phyloP scores from a whole-genome alignment of 805 yeast species.

The Myxozyma geophila region DNA sequence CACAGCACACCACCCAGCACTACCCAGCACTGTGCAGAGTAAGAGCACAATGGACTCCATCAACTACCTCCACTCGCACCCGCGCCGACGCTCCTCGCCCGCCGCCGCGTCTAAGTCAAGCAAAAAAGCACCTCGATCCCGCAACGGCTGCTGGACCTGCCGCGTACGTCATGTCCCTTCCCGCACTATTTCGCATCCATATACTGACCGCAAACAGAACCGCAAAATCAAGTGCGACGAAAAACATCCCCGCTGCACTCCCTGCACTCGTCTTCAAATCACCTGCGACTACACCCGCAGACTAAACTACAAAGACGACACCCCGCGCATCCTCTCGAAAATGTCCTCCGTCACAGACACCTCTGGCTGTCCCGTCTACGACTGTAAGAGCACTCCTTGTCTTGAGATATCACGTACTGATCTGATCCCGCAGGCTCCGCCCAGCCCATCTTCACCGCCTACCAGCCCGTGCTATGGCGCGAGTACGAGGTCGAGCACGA shows the following conservation, averaged over 20 bases:
- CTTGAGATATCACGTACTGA: background rate
- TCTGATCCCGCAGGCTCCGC: constrained; percentile 10
- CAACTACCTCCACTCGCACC: background rate
- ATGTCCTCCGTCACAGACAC: constrained; percentile 24
- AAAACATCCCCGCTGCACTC: constrained; percentile 28
- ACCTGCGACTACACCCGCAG: constrained; percentile 31
- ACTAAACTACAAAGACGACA: constrained; percentile 33
- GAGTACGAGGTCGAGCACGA: constrained; percentile 27
- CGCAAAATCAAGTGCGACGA: constrained; percentile 35
- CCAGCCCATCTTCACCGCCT: constrained; percentile 22
- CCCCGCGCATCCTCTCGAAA: constrained; percentile 27
- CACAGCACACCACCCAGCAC: no score
- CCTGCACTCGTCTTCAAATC: constrained; percentile 28
- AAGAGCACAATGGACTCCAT: background rate
- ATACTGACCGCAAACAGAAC: constrained; percentile 5
- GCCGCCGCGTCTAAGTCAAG: background rate
- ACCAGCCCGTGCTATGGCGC: constrained; percentile 14
- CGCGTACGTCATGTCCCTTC: constrained; percentile 16
- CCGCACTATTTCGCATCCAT: background rate
- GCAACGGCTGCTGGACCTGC: constrained; percentile 36
- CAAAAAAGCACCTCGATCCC: constrained; percentile 29
- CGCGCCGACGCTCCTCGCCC: constrained; percentile 4
- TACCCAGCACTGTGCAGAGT: no score
- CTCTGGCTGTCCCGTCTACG: constrained; percentile 34
- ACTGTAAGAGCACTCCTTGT: constrained; percentile 11